Percentiles rank a stretch among this genome's conserved stretches.
phyloP scores from a whole-genome alignment of 164 flowering plant genomes.

The Stephania yunnanensis region DNA sequence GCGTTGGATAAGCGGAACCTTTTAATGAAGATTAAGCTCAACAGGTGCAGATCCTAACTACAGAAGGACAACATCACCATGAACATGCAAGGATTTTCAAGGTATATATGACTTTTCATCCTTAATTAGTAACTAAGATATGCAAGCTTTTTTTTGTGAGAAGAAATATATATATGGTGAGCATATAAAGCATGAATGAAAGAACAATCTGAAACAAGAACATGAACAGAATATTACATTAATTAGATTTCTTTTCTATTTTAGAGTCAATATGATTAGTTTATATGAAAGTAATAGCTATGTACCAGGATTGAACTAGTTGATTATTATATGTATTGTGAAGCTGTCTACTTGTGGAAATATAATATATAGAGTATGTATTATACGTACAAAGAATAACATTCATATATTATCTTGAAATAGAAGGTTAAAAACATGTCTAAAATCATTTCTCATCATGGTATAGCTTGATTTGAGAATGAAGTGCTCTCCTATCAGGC shows the following conservation, averaged over 20 bases:
- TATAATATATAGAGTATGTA: no score
- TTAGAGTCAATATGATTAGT: no score
- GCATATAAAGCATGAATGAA: not conserved
- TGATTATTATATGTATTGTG: no score
- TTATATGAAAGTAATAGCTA: no score
- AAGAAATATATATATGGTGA: not conserved
- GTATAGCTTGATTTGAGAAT: no score
- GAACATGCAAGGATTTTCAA: constrained; percentile 8
- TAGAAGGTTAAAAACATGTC: no score
- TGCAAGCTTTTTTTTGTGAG: not conserved
- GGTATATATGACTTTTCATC: constrained; percentile 1
- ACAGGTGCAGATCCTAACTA: constrained; percentile 2
- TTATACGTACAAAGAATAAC: no score
- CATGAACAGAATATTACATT: not conserved
- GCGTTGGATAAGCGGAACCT: not conserved
- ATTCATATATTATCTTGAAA: no score
- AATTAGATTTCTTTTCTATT: not conserved
- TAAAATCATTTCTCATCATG: no score
- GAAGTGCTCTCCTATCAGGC: no score
- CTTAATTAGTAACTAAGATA: not conserved
- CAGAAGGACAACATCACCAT: not conserved
- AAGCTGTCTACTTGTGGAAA: no score
- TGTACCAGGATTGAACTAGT: no score
- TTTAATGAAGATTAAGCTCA: constrained; percentile 9
- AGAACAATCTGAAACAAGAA: not conserved